Conservation (phyloP, 1,139 yeast species). For the Geotrichum reessii region DNA sequence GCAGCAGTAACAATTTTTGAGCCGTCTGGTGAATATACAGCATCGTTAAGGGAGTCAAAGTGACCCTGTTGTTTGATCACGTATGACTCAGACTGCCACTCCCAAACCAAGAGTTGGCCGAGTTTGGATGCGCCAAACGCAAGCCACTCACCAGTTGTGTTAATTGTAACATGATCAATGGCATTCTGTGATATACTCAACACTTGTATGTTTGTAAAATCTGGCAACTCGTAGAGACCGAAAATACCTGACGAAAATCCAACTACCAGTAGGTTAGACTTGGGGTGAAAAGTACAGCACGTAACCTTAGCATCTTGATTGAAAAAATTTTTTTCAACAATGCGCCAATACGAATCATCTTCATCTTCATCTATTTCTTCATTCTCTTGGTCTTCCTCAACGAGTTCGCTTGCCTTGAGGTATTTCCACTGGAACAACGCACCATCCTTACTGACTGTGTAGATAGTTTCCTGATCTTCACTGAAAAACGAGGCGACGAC, state of each 20-base stretch:
- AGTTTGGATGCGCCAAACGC: conserved; percentile 87
- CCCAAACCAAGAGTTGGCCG: conserved; percentile 94
- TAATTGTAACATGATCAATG: conserved; percentile 74
- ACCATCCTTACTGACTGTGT: conserved; percentile 91
- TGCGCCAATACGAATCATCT: conserved; percentile 60
- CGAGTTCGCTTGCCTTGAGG: conserved; percentile 46
- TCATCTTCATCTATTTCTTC: conserved; percentile 28
- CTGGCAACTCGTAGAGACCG: conserved; percentile 82
- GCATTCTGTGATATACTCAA: conserved; percentile 90
- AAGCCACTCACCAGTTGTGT: conserved; percentile 90
- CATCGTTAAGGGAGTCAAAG: conserved; percentile 78
- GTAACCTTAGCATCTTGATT: conserved; percentile 60
- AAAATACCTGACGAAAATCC: conserved; percentile 91
- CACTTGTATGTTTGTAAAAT: conserved; percentile 73
- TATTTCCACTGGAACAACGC: conserved; percentile 92
- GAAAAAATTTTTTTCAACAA: conserved; percentile 67
- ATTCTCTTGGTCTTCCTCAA: conserved; percentile 39
- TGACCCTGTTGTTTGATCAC: conserved; percentile 95
- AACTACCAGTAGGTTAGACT: conserved; percentile 67
- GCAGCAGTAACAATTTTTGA: conserved; percentile 87
- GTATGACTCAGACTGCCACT: conserved; percentile 98
- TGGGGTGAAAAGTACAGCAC: conserved; percentile 79
- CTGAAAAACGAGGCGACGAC: conserved; percentile 85
- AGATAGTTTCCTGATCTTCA: conserved; percentile 76
- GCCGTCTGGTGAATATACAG: conserved; percentile 93